Evolutionary conservation across 2,329 filamentous ascomycete genomes (phyloP), one percentile per base, ranked within the genome.

Genomic region (Dothistroma septosporum): DNA sequence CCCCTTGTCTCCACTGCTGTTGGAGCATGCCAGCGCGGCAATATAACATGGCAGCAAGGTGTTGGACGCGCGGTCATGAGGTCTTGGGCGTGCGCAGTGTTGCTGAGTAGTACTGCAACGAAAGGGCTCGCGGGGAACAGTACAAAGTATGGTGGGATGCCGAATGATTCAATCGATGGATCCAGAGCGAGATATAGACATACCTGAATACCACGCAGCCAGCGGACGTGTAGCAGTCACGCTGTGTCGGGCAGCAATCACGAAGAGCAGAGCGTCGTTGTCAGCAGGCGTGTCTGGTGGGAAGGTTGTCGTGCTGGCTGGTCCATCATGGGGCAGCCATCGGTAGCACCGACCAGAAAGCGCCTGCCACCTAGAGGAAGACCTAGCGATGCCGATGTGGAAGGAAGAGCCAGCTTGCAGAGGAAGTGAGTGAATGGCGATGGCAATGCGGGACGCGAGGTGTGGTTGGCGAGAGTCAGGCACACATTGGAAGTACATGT

Each of bases 271-370:
- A n/a, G 54, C 35, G 54, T 44, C 41, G 14, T 44, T 28, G 28
- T 53, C 35, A 58, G 57, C 57, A 58, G 57, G 57, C 37, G 33
- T 31, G 24, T 52, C 21, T 58, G 21, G 31, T 12, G 55, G 46
- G 24, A 33, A 47, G 33, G 49, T 35, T 16, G 22, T 53, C 37
- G 32, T 22, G n/a, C 44, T 44, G 22, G 49, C 58, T 50, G 41
- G 9, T 56, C 46, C 58, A 60, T 60, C 28, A 53, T 44, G 24
- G 9, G 44, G 32, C 48, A 22, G 22, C 14, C 37, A 56, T n/a
- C 10, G 10, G 53, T 10, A 53, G n/a, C 31, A 24, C 33, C 7
- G 50, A 35, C 12, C 14, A 44, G 41, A 56, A n/a, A 22, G 44
- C 54, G 14, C 54, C 11, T 28, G 24, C 54, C 37, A 12, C 37